Conservation (phyloP, 1,284 basidiomycete genomes). For the Papiliotrema laurentii region DNA sequence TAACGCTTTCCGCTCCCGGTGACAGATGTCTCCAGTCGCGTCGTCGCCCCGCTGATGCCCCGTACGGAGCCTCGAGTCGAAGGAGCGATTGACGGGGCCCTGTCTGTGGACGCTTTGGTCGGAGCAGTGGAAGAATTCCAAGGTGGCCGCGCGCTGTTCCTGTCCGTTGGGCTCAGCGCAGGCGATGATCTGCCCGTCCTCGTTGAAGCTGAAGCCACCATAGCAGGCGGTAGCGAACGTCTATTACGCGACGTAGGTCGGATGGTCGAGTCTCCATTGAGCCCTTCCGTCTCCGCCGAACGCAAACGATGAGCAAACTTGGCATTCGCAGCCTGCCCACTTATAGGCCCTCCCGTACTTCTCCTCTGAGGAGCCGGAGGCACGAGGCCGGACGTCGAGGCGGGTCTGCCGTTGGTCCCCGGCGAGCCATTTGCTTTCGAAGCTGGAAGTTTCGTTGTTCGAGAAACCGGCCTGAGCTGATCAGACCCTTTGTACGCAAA, state of each 20-base stretch:
- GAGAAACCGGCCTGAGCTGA: constrained; percentile 11
- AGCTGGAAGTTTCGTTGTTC: not conserved
- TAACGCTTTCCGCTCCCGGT: not conserved
- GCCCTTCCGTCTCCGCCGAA: constrained; percentile 11
- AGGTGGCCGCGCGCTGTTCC: constrained; percentile 1
- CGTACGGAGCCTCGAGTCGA: constrained; percentile 1
- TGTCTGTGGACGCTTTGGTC: not conserved
- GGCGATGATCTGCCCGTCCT: not conserved
- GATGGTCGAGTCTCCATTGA: constrained; percentile 3
- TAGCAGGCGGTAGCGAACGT: constrained; percentile 17
- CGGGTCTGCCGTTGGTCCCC: not conserved
- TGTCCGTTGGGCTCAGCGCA: constrained; percentile 1
- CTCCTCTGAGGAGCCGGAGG: constrained; percentile 13
- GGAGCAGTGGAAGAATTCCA: not conserved
- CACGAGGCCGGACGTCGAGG: not conserved
- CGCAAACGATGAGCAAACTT: constrained; percentile 43
- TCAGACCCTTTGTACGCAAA: constrained; percentile 33
- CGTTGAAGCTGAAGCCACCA: constrained; percentile 1
- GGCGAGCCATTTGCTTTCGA: not conserved
- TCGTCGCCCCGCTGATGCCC: not conserved
- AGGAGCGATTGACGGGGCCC: not conserved
- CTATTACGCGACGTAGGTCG: constrained; percentile 9
- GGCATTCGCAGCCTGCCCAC: constrained; percentile 28
- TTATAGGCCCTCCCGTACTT: constrained; percentile 13
- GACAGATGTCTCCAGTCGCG: not conserved